Conservation (phyloP, 2,329 filamentous ascomycete species). For the Apiospora pterosperma region DNA sequence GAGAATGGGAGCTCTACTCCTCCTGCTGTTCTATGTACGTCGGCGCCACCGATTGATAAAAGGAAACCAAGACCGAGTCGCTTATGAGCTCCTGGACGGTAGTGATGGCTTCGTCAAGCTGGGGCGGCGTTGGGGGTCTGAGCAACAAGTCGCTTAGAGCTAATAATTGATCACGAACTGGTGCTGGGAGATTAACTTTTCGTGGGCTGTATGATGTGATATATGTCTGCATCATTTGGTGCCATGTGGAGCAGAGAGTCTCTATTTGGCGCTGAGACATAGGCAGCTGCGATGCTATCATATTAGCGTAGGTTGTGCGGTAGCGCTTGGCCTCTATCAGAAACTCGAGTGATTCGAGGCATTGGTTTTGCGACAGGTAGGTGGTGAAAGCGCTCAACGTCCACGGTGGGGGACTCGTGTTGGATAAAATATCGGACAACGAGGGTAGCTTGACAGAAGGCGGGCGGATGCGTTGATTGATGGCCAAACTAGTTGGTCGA, state of each 20-base stretch:
- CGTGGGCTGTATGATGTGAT: constrained; percentile 80
- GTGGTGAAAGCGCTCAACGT: constrained; percentile 92
- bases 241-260: constrained; percentile 79
- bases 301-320: constrained; percentile 52
- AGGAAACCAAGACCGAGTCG: constrained; percentile 89
- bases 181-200: constrained; percentile 85
- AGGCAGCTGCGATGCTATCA: constrained; percentile 36
- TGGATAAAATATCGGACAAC: constrained; percentile 82
- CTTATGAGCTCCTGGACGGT: constrained; percentile 97
- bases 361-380: constrained; percentile 95
- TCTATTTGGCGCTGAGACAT: constrained; percentile 46
- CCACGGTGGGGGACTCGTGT: constrained; percentile 82
- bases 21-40: too few species aligned
- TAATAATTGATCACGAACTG: constrained; percentile 74
- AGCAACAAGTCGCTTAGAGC: constrained; percentile 53
- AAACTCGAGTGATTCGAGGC: constrained; percentile 93
- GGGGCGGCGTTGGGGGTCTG: constrained; percentile 67
- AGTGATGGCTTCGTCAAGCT: constrained; percentile 75
- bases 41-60: constrained; percentile 67
- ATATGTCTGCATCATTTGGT: constrained; percentile 84
- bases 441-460: constrained; percentile 55
- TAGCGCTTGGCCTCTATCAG: constrained; percentile 92
- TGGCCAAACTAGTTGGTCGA: constrained; percentile 45
- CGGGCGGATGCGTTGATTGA: constrained; percentile 36
- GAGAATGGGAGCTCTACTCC: too few species aligned